Base-by-base conservation (phyloP, 768 basidiomycete genomes). In the Pleurotus ostreatus region DNA sequence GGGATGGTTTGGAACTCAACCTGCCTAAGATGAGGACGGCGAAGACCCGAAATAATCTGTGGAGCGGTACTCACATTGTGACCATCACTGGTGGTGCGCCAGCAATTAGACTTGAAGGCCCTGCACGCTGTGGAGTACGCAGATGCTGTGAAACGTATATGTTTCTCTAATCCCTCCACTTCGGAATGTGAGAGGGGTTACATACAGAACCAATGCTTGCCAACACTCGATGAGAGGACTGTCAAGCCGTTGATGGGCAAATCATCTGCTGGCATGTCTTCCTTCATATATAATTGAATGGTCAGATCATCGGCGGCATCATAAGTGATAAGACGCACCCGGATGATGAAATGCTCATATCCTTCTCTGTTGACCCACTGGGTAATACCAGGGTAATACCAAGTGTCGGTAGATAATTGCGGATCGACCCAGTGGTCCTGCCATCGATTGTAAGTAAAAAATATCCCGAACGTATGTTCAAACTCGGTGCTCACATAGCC, bases 11-110 rank as follows among this genome's bases (percentile, higher is more conserved):
- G 23, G 5, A 23, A 23, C 0, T 23, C 23, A 23, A 23, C 23
- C 23, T 23, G 23, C 1, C 23, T 23, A 23, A 23, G 23, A 23
- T 23, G 23, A 23, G 23, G 23, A 23, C 23, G 3, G 23, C 23
- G 23, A 6, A 37, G 49, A 15, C 49, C 49, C 13, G 15, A 15
- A 16, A 49, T 23, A 16, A 13, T 38, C 7, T 30, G 49, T 1
- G 9, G 18, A 15, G 22, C 34, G 22, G 47, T 5, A 23, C 25
- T 23, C 49, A 30, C n/a, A 3, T 20, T 30, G 37, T 22, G 9
- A 6, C 15, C 12, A 22, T 26, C 26, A 34, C 16, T 20, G 5
- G 70, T 40, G 68, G 67, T 20, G 44, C 66, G 20, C 67, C 68
- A 41, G 9, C 2, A 47, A 49, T 37, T 37, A 16, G 48, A 30